These are phyloP conservation scores for Amylostereum chailletii DNA, from an alignment of 1,284 basidiomycete species.

Conservation along the genomic window DNA sequence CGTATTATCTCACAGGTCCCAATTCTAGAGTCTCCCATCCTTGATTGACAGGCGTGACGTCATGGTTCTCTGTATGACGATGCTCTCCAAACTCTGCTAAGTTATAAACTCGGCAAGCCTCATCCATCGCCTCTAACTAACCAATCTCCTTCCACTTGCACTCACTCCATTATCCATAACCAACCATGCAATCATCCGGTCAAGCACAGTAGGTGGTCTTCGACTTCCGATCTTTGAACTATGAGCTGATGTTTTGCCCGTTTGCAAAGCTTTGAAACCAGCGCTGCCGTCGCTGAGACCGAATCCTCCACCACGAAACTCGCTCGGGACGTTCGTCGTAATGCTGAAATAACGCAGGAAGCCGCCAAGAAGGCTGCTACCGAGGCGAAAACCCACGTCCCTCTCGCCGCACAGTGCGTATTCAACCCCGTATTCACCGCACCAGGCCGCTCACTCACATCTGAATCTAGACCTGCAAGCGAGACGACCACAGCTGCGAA, in stretches of 20 bases:
- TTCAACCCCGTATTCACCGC: neutral
- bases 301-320: constrained; percentile 34
- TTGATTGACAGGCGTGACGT: no score
- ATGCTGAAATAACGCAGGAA: constrained; percentile 34
- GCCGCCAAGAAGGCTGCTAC: constrained; percentile 42
- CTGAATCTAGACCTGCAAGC: constrained; percentile 2
- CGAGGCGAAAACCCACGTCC: constrained; percentile 14
- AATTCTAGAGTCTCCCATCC: no score
- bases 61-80: neutral
- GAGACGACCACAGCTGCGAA: constrained; percentile 8
- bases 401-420: neutral
- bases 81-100: neutral
- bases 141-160: neutral
- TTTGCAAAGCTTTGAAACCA: constrained; percentile 34
- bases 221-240: constrained; percentile 4
- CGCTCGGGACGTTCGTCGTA: constrained; percentile 31
- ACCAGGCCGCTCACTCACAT: neutral
- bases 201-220: neutral
- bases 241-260: constrained; percentile 9
- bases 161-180: neutral
- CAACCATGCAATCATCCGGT: neutral
- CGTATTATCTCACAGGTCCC: no score
- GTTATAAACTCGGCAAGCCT: neutral
- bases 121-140: neutral
- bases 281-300: constrained; percentile 38